Evolutionary conservation across 306 rosid genomes (phyloP).

Genomic region (Cucumis melo): DNA sequence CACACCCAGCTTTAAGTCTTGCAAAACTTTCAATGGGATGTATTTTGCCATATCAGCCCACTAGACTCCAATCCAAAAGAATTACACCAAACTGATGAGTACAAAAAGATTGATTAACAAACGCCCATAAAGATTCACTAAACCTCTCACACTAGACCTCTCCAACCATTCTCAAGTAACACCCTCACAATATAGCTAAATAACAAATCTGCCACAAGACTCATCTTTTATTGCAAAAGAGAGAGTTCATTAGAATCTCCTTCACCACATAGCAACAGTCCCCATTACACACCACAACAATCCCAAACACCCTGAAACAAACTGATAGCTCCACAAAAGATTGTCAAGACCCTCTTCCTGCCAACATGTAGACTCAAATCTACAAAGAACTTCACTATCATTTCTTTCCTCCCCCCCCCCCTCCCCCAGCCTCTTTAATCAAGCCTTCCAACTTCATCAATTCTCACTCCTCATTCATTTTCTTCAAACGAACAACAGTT

Average conservation of each 20-base stretch:
- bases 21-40: no score
- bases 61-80: no score
- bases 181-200: neutral
- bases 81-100: no score
- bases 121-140: no score
- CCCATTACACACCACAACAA: neutral
- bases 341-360: neutral
- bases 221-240: neutral
- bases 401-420: neutral
- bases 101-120: no score
- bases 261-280: neutral
- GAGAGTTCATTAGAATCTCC: neutral
- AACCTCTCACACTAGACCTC: neutral
- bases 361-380: neutral
- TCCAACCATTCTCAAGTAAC: neutral
- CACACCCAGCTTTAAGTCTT: no score
- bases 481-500: neutral
- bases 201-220: neutral
- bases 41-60: no score
- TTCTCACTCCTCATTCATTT: neutral
- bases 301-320: neutral
- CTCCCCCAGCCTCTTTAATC: neutral
- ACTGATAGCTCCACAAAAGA: neutral
- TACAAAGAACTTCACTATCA: neutral
- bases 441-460: neutral